Evolutionary conservation across 306 rosid species (phyloP).

Genomic region (Vigna trinervia): DNA sequence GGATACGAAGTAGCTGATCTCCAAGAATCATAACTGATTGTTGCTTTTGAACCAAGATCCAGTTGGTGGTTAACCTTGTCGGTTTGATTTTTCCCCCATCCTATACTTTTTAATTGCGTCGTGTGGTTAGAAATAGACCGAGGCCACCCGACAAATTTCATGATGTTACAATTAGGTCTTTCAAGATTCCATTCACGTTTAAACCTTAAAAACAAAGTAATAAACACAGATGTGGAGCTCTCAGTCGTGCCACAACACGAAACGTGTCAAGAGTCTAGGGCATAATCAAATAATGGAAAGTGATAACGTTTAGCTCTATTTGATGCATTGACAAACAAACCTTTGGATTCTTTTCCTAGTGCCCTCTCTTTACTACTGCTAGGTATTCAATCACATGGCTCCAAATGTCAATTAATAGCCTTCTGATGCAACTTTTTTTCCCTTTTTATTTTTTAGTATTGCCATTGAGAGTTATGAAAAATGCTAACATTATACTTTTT

Average conservation of each 20-base stretch:
- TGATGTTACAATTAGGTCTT: constrained; percentile 54
- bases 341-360: not conserved
- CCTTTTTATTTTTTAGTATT: not conserved
- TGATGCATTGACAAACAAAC: not conserved
- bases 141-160: constrained; percentile 33
- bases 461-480: not conserved
- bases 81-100: constrained; percentile 48
- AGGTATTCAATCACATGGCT: not conserved
- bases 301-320: not conserved
- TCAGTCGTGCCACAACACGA: constrained; percentile 16
- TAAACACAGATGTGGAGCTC: constrained; percentile 31
- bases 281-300: constrained; percentile 32
- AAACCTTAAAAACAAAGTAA: not conserved
- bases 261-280: constrained; percentile 42
- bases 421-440: not conserved
- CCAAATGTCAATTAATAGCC: not conserved
- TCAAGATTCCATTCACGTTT: constrained; percentile 52
- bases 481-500: not conserved
- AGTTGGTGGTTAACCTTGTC: constrained; percentile 55
- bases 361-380: not conserved
- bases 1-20: constrained; percentile 64
- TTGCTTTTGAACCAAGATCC: constrained; percentile 63
- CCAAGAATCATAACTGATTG: constrained; percentile 63
- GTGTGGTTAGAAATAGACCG: constrained; percentile 32
- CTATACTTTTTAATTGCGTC: constrained; percentile 7